Evolutionary conservation across 495 filamentous ascomycete genomes (phyloP), one percentile per base, ranked within the genome.

Genomic region (Xylaria curta): DNA sequence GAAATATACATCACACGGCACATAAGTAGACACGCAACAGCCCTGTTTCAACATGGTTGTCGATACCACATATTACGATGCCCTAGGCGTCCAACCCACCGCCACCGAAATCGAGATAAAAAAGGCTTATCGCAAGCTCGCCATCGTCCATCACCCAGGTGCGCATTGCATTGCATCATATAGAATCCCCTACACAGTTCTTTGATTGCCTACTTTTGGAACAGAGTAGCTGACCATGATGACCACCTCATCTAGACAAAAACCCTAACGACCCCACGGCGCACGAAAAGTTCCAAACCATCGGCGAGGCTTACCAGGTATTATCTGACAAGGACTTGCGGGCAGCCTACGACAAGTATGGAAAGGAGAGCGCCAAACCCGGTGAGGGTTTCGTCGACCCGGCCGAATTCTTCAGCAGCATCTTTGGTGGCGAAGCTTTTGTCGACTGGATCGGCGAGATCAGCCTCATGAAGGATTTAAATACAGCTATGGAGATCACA

Each of bases 221-320:
- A 61, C 42, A 0, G 31, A 28, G 4, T 40, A 62, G 61, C 69
- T 71, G 38, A 71, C 60, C 15, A n/a, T 74, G 40, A 72, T 74
- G 40, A 72, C 66, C 68, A 19, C 67, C 36, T 4, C 4, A 12
- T 24, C n/a, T 19, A 95, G 96, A 99, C 82, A 99, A 99, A 85
- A 99, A 99, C 80, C 96, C 97, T 65, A 94, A 93, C 70, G 97
- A 99, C 77, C 94, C 95, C 64, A 93, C 91, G n/a, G 96, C 96
- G 31, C 92, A 97, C 82, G 90, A 89, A 70, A 93, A 92, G 73
- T 99, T 99, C 82, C 96, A 99, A 83, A 89, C 88, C 33, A 97
- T 98, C 75, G 95, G 96, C 68, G 97, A 98, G 83, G 96, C 96
- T 53, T 99, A 99, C 81, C 96, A 99, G 84, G 95, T 99, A 53